These are phyloP conservation scores for Clavariopsis aquatica DNA, from an alignment of 495 filamentous ascomycete genomes.

Conservation along the genomic window DNA sequence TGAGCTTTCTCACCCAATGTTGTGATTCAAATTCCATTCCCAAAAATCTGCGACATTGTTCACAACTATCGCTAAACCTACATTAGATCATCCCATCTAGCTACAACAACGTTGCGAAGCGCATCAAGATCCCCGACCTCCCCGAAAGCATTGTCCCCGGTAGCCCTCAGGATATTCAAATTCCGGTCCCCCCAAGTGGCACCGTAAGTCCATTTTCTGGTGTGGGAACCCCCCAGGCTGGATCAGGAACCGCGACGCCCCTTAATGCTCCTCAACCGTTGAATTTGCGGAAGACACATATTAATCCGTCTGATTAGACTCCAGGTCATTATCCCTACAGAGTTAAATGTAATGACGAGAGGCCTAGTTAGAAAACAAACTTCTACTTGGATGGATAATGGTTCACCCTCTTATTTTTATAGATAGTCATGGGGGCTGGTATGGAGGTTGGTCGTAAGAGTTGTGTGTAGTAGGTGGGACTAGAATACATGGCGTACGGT, in stretches of 20 bases:
- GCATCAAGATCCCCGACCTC: constrained; percentile 73
- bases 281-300: constrained; percentile 28
- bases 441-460: neutral
- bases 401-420: neutral
- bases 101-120: constrained; percentile 92
- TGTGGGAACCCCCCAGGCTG: constrained; percentile 41
- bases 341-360: neutral
- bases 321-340: constrained; percentile 1
- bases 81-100: constrained; percentile 87
- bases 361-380: neutral
- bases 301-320: constrained; percentile 29
- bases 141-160: constrained; percentile 64
- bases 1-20: neutral
- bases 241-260: constrained; percentile 22
- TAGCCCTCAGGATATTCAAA: constrained; percentile 80
- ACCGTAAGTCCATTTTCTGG: constrained; percentile 43
- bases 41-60: neutral
- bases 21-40: too few species aligned
- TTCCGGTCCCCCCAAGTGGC: constrained; percentile 70
- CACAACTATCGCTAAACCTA: constrained; percentile 1
- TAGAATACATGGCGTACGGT: neutral
- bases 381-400: constrained; percentile 2
- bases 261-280: constrained; percentile 23
- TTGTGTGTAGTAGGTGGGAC: too few species aligned
- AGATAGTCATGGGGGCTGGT: neutral